These are phyloP conservation scores for Cucurbita ficifolia DNA, from an alignment of 306 rosid species.

Conservation along the genomic window DNA sequence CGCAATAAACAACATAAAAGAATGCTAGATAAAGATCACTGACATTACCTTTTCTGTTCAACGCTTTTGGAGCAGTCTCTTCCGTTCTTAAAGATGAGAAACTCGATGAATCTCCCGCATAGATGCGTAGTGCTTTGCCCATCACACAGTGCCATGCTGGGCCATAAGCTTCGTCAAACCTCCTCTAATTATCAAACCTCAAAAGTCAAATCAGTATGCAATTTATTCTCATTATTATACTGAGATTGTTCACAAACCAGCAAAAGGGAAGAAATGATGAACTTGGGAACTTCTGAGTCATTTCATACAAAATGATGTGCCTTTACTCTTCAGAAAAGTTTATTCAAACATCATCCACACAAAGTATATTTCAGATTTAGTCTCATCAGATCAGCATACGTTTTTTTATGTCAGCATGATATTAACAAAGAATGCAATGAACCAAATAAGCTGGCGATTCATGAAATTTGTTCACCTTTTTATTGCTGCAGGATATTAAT, in stretches of 20 bases:
- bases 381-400: constrained; percentile 1
- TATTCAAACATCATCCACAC: constrained; percentile 3
- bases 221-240: neutral
- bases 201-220: neutral
- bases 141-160: constrained; percentile 58
- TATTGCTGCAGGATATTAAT: neutral
- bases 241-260: neutral
- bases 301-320: neutral
- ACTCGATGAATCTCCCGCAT: constrained; percentile 51
- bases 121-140: constrained; percentile 52
- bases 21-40: neutral
- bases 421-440: neutral
- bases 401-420: neutral
- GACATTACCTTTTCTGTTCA: constrained; percentile 17
- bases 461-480: neutral
- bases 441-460: neutral
- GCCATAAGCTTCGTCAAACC: constrained; percentile 50
- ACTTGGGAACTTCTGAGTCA: neutral
- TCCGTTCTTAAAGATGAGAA: constrained; percentile 60
- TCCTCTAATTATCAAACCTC: constrained; percentile 16
- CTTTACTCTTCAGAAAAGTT: constrained; percentile 4
- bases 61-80: constrained; percentile 30
- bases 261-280: neutral
- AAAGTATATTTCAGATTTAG: constrained; percentile 4
- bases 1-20: neutral